Conservation (phyloP, 495 filamentous ascomycete genomes). For the Hyaloscypha hepaticicola region DNA sequence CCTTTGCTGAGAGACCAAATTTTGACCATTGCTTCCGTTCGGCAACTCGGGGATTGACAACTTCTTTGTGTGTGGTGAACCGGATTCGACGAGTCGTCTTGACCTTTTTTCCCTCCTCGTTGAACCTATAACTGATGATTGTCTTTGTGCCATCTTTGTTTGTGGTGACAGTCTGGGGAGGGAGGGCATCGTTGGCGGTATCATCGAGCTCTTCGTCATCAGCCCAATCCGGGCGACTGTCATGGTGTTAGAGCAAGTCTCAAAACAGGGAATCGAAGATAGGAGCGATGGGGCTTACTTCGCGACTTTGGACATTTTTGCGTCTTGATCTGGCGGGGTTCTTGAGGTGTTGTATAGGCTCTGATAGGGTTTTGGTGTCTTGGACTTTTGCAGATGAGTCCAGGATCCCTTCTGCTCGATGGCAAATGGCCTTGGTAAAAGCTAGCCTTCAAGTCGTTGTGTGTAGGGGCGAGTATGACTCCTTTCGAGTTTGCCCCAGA, state of each 20-base stretch:
- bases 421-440: neutral
- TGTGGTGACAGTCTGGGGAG: constrained; percentile 77
- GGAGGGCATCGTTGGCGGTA: constrained; percentile 66
- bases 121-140: constrained; percentile 83
- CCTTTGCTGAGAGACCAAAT: constrained; percentile 71
- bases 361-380: neutral
- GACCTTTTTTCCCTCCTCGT: constrained; percentile 91
- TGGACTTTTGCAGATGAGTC: neutral
- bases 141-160: constrained; percentile 99
- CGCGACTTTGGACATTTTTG: constrained; percentile 32
- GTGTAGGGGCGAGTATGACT: neutral
- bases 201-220: constrained; percentile 93
- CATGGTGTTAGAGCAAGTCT: neutral
- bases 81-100: constrained; percentile 94
- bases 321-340: constrained; percentile 11
- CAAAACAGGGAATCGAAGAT: constrained; percentile 3
- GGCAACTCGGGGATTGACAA: constrained; percentile 94
- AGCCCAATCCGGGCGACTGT: constrained; percentile 73
- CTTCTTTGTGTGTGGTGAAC: constrained; percentile 80
- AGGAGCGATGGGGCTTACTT: constrained; percentile 22
- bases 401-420: neutral
- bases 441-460: neutral
- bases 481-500: neutral
- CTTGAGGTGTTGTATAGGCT: neutral
- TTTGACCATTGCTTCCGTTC: constrained; percentile 90